phyloP scores from a whole-genome alignment of 2,329 filamentous ascomycete genomes.

The Pseudonectria buxi region DNA sequence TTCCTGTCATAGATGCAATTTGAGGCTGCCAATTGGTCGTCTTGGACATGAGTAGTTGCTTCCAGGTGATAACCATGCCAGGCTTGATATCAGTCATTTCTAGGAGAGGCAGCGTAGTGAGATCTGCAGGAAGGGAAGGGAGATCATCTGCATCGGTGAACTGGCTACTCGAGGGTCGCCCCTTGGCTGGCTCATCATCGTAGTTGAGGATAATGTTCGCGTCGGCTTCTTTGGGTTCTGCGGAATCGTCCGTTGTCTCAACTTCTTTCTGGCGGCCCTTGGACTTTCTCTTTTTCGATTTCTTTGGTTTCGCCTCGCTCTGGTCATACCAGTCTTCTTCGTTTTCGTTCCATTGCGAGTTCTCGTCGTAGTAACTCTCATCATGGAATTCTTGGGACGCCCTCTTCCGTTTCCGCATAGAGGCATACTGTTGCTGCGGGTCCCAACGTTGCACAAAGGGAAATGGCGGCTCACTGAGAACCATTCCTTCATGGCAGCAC shows the following conservation, averaged over 20 bases:
- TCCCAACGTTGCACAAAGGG: constrained; percentile 91
- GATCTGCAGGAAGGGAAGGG: constrained; percentile 52
- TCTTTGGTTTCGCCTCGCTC: constrained; percentile 29
- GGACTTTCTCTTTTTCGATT: constrained; percentile 33
- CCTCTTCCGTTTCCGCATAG: constrained; percentile 44
- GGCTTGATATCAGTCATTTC: constrained; percentile 38
- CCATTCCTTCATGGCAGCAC: constrained; percentile 64
- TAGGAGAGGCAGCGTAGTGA: constrained; percentile 46
- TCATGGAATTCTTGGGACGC: constrained; percentile 28
- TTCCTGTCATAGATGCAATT: constrained; percentile 57
- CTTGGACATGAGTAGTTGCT: constrained; percentile 53
- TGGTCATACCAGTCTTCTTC: constrained; percentile 29
- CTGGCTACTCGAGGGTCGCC: constrained; percentile 33
- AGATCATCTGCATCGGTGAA: constrained; percentile 52
- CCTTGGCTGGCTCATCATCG: constrained; percentile 27
- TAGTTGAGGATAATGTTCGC: constrained; percentile 35
- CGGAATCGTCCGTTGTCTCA: constrained; percentile 1
- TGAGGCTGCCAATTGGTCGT: constrained; percentile 61
- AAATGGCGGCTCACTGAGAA: constrained; percentile 72
- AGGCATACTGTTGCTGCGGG: constrained; percentile 52
- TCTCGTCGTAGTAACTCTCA: constrained; percentile 23
- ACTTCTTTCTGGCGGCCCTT: constrained; percentile 11
- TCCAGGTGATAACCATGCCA: constrained; percentile 65
- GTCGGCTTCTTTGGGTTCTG: constrained; percentile 8
- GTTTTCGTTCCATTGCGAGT: constrained; percentile 24